Conservation (phyloP, 495 filamentous ascomycete species). For the Aspergillus funiculosus region DNA sequence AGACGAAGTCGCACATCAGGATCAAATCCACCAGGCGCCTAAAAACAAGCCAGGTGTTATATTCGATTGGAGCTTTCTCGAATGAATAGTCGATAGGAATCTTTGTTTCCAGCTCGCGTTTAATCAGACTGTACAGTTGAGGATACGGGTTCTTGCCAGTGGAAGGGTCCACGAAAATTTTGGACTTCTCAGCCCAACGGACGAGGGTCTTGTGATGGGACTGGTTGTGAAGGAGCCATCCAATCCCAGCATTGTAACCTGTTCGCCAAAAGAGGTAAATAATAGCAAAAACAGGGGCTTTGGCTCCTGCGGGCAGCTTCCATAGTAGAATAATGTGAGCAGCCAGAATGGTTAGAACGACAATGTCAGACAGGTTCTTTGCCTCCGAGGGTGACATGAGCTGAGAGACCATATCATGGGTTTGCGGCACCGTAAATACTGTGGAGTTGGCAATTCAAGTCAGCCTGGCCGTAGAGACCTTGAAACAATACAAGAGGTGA, state of each 20-base stretch:
- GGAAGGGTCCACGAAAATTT: constrained; percentile 78
- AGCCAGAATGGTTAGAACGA: constrained; percentile 76
- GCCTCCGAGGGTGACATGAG: constrained; percentile 90
- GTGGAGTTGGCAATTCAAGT: constrained; percentile 4
- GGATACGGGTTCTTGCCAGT: constrained; percentile 77
- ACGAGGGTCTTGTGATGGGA: constrained; percentile 82
- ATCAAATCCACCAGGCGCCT: constrained; percentile 91
- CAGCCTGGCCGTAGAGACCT: not conserved
- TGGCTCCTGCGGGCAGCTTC: constrained; percentile 58
- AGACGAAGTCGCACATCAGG: constrained; percentile 96
- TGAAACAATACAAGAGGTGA: not conserved
- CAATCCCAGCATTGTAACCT: constrained; percentile 90
- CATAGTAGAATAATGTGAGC: constrained; percentile 67
- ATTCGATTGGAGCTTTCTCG: constrained; percentile 87
- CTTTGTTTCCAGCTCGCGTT: constrained; percentile 86
- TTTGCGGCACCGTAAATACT: constrained; percentile 96
- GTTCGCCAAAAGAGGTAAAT: constrained; percentile 89
- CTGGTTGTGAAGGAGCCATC: constrained; percentile 80
- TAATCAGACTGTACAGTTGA: constrained; percentile 72
- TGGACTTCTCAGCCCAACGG: constrained; percentile 77
- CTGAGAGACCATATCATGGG: constrained; percentile 98
- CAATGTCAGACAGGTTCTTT: constrained; percentile 82
- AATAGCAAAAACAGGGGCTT: constrained; percentile 68
- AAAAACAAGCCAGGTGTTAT: constrained; percentile 98
- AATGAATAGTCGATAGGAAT: constrained; percentile 92